Conservation (phyloP, 768 basidiomycete genomes). For the Leccinellum luteum region DNA sequence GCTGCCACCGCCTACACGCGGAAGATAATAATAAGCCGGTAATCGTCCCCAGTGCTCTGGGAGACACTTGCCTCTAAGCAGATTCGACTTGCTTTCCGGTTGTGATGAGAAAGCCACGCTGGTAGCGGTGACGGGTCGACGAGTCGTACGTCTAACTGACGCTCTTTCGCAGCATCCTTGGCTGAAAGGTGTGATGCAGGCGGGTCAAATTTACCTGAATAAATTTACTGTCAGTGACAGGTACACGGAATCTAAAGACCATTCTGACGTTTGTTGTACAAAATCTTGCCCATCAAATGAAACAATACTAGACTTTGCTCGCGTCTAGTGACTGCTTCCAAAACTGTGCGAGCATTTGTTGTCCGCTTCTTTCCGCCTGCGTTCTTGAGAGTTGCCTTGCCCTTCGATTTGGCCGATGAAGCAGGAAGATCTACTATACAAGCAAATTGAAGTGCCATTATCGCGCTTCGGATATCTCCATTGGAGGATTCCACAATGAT, state of each 20-base stretch:
- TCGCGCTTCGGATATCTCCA: slow-evolving; percentile 90
- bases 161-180: slow-evolving; percentile 63
- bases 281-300: slow-evolving; percentile 87
- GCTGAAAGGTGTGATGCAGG: slow-evolving; percentile 51
- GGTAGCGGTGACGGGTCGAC: slow-evolving; percentile 59
- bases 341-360: slow-evolving; percentile 33
- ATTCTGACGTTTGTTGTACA: slow-evolving; percentile 87
- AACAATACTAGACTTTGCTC: slow-evolving; percentile 89
- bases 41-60: not conserved
- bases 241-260: not conserved
- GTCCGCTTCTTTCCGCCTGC: slow-evolving; percentile 14
- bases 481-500: slow-evolving; percentile 74
- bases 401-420: slow-evolving; percentile 14
- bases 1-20: slow-evolving; percentile 61
- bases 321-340: slow-evolving; percentile 76
- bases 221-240: slow-evolving; percentile 3
- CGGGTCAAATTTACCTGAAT: slow-evolving; percentile 72
- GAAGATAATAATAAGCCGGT: not conserved
- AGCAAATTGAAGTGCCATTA: slow-evolving; percentile 91
- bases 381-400: slow-evolving; percentile 34
- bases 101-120: slow-evolving; percentile 52
- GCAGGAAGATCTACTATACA: slow-evolving; percentile 44
- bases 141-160: slow-evolving; percentile 52
- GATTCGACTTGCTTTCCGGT: slow-evolving; percentile 68
- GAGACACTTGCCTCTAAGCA: slow-evolving; percentile 61